Base-by-base conservation (phyloP, 768 basidiomycete species). In the Piloderma croceum region DNA sequence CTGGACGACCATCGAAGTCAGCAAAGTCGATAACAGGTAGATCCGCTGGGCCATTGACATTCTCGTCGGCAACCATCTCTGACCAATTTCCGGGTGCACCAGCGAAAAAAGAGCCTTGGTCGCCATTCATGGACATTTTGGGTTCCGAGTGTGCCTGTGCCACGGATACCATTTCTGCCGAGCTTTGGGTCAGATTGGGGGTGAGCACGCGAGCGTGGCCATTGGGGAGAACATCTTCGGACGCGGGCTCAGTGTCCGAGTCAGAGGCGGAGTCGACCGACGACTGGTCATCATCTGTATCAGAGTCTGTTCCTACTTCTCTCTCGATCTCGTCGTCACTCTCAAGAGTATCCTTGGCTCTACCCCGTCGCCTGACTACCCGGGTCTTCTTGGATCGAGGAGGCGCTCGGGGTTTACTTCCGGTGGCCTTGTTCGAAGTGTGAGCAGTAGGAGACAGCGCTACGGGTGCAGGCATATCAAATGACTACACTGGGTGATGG, bases 1-100 rank as follows among this genome's bases (percentile, higher is more conserved):
- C 43, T 22, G 62, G 48, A 35, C 63, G 53, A 24, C 66, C 47
- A 18, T 69, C 60, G 21, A 79, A 70, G 42, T 90, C 82, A 38
- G 77, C 71, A 53, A 90, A 91, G 43, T 89, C 83, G 49, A 90
- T 80, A 50, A 90, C 81, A 24, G 87, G 89, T 6, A 90, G 69
- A 20, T 79, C 76, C 6, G 74, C 76, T 34, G 76, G 67, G 15
- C 79, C 82, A 46, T 79, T 72, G n/a, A 63, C 64, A 32, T 62
- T 72, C 61, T 85, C 83, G 44, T 81, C 81, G 13, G 81, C 71
- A n/a, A 89, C 84, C 79, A 89, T 84, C 55, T 90, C 85, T 7
- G 85, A 83, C 88, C 88, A 90, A 50, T 76, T 73, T 12, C 73
- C 71, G 19, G 67, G 36, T 22, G 71, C 57, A 2, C 68, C 47